A percentile compares a stretch with the other conserved stretches of the same genome.
These are phyloP conservation scores for Boletellus emodensis DNA, from an alignment of 768 basidiomycete species.

Conservation along the genomic window DNA sequence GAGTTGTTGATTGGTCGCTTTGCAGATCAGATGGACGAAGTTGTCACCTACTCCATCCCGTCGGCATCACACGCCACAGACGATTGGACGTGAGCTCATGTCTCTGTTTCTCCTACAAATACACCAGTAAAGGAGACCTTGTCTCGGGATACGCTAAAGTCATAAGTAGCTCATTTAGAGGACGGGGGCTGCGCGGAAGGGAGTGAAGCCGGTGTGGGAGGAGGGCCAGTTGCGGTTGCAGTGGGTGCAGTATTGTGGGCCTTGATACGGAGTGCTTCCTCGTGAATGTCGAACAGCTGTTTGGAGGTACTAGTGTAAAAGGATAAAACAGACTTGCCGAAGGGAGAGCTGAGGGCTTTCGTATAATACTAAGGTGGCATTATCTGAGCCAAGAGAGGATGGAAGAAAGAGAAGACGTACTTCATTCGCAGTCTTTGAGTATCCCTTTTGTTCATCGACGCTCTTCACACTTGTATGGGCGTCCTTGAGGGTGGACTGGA, in stretches of 20 bases:
- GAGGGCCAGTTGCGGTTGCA: constrained; percentile 11
- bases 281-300: constrained; percentile 87
- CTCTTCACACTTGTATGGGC: constrained; percentile 67
- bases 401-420: constrained; percentile 34
- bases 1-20: too few species aligned
- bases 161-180: constrained; percentile 3
- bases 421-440: constrained; percentile 63
- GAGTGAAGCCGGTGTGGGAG: constrained; percentile 3
- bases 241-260: constrained; percentile 44
- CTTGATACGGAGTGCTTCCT: constrained; percentile 84
- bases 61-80: too few species aligned
- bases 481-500: constrained; percentile 58
- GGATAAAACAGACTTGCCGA: constrained; percentile 67
- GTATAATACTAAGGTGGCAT: constrained; percentile 61
- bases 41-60: too few species aligned
- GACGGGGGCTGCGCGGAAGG: constrained; percentile 10
- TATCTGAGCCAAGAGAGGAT: not conserved
- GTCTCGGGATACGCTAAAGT: not conserved
- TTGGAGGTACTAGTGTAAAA: constrained; percentile 92
- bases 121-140: not conserved
- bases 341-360: constrained; percentile 67
- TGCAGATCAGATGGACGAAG: too few species aligned
- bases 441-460: constrained; percentile 80
- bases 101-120: constrained; percentile 1
- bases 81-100: too few species aligned